Conservation (phyloP, 73 alveolate species). For the Effrenium voratum region DNA sequence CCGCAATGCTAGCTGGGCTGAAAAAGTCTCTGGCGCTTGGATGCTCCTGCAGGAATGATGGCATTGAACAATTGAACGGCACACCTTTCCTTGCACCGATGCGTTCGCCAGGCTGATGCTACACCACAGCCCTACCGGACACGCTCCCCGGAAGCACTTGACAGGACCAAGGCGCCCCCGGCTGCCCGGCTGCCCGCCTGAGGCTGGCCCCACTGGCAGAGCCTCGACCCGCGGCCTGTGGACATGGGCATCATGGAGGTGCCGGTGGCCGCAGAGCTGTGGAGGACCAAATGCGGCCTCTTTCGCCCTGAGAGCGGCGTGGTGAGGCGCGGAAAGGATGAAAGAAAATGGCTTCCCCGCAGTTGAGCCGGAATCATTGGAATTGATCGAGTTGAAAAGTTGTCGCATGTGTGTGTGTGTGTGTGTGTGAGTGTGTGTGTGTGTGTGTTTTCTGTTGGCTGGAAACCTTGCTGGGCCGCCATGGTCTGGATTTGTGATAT, state of each 20-base stretch:
- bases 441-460: no score
- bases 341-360: no score
- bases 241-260: conserved; percentile 69
- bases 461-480: no score
- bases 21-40: no score
- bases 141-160: not conserved
- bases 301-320: conserved; percentile 82
- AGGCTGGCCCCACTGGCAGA: conserved; percentile 86
- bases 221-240: conserved; percentile 58
- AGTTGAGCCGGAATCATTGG: no score
- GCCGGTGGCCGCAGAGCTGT: conserved; percentile 54
- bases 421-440: no score
- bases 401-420: no score
- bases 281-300: conserved; percentile 57
- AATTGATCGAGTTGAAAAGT: no score
- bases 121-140: conserved; percentile 62
- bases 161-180: not conserved
- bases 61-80: not conserved
- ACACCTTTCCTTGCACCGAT: no score
- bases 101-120: no score
- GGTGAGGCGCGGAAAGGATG: conserved; percentile 15
- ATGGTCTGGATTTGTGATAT: no score
- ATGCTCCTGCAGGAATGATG: not conserved
- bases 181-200: not conserved
- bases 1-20: no score